A percentile compares a stretch with the other conserved stretches of the same genome.
Conservation (phyloP, 495 filamentous ascomycete genomes). For the Sphaerosporella brunnea region DNA sequence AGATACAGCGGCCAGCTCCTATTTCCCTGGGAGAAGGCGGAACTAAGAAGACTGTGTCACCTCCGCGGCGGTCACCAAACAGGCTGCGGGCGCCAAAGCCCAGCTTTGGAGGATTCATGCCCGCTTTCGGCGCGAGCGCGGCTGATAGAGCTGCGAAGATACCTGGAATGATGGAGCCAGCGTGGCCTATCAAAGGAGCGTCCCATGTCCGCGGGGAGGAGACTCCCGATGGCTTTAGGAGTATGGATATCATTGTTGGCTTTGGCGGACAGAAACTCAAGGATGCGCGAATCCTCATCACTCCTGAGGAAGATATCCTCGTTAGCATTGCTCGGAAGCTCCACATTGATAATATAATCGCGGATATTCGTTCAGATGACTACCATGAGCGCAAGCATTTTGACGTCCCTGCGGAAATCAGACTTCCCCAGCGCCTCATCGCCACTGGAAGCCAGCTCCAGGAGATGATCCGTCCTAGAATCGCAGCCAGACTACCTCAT, state of each 20-base stretch:
- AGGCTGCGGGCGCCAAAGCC: neutral
- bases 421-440: conserved; percentile 25
- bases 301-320: conserved; percentile 11
- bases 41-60: too few species aligned
- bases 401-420: conserved; percentile 11
- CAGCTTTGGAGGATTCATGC: conserved; percentile 2
- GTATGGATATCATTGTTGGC: neutral
- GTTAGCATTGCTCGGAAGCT: conserved; percentile 23
- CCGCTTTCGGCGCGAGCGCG: conserved; percentile 8
- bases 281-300: conserved; percentile 9
- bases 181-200: conserved; percentile 54
- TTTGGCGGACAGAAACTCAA: conserved; percentile 17
- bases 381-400: conserved; percentile 15
- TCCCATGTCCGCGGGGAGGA: conserved; percentile 37
- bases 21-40: too few species aligned
- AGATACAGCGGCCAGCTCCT: conserved; percentile 9
- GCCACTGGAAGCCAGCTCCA: conserved; percentile 26
- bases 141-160: conserved; percentile 34
- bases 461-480: conserved; percentile 13
- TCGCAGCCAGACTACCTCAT: conserved; percentile 18
- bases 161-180: conserved; percentile 41
- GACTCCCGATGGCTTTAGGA: neutral
- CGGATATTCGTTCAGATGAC: conserved; percentile 28
- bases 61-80: neutral
- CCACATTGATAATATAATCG: conserved; percentile 32